Evolutionary conservation across 1,284 basidiomycete genomes (phyloP).

Genomic region (Laetiporus sulphureus): DNA sequence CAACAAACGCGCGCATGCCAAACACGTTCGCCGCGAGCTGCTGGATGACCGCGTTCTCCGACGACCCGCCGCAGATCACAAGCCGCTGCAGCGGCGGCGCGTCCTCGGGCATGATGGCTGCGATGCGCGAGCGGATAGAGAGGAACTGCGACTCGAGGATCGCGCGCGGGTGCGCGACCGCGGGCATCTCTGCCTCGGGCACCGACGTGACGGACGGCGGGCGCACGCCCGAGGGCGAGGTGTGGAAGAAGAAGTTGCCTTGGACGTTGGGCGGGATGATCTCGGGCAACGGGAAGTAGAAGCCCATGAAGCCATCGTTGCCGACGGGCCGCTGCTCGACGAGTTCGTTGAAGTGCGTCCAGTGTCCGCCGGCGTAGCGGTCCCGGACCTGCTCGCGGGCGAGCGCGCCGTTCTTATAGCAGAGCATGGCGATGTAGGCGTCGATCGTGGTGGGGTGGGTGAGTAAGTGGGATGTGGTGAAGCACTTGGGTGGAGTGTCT

Average conservation of each 20-base stretch:
- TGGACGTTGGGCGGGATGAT: slow-evolving; percentile 75
- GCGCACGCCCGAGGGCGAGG: slow-evolving; percentile 14
- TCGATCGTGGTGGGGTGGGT: slow-evolving; percentile 57
- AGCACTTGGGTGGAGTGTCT: slow-evolving; percentile 53
- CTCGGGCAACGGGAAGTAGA: slow-evolving; percentile 78
- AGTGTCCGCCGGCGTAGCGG: slow-evolving; percentile 53
- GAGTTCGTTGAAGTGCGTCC: slow-evolving; percentile 69
- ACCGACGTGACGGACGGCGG: slow-evolving; percentile 22
- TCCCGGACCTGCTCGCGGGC: slow-evolving; percentile 79
- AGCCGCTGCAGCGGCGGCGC: slow-evolving; percentile 59
- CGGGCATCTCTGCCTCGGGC: slow-evolving; percentile 36
- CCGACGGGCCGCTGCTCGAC: slow-evolving; percentile 54
- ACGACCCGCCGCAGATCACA: slow-evolving; percentile 78
- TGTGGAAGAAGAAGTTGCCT: slow-evolving; percentile 58
- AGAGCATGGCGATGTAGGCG: slow-evolving; percentile 73
- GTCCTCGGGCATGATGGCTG: slow-evolving; percentile 57
- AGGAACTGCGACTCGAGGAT: slow-evolving; percentile 86
- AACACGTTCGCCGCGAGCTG: slow-evolving; percentile 79
- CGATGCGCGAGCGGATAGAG: slow-evolving; percentile 66
- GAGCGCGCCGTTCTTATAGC: slow-evolving; percentile 81
- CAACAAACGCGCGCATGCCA: slow-evolving; percentile 64
- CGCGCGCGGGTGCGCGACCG: slow-evolving; percentile 62
- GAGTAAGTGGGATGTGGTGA: slow-evolving; percentile 69
- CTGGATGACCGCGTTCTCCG: slow-evolving; percentile 67
- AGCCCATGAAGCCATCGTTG: slow-evolving; percentile 54